These are phyloP conservation scores for Trichoderma gracile DNA, from an alignment of 2,329 filamentous ascomycete species.

Conservation along the genomic window DNA sequence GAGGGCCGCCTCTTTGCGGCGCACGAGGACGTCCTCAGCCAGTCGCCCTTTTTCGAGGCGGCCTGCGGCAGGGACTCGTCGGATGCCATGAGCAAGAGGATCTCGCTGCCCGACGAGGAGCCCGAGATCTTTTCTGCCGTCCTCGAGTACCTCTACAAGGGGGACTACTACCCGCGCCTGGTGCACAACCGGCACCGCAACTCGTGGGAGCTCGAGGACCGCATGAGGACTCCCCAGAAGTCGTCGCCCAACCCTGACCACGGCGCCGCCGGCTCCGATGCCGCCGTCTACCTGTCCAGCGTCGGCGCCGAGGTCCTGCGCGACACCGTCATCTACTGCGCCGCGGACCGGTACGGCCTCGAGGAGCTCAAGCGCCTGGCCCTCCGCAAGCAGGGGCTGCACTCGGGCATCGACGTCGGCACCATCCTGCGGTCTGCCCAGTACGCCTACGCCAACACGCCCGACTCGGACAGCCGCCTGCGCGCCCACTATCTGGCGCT, in stretches of 20 bases:
- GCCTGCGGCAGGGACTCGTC: conserved; percentile 71
- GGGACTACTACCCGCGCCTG: conserved; percentile 90
- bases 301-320: conserved; percentile 77
- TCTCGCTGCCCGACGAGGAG: conserved; percentile 73
- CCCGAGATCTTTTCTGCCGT: conserved; percentile 91
- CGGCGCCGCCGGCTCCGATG: conserved; percentile 51
- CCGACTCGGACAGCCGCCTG: conserved; percentile 86
- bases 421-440: conserved; percentile 90
- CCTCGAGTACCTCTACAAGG: conserved; percentile 96
- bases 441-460: conserved; percentile 94
- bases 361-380: conserved; percentile 89
- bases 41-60: conserved; percentile 80
- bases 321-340: conserved; percentile 93
- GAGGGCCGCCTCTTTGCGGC: conserved; percentile 91
- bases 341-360: conserved; percentile 85
- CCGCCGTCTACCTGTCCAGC: conserved; percentile 69
- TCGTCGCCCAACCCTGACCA: conserved; percentile 53
- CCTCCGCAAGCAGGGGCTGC: conserved; percentile 91
- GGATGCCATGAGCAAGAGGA: conserved; percentile 74
- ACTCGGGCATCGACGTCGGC: conserved; percentile 87
- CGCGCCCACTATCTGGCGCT: conserved; percentile 96
- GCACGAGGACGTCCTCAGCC: conserved; percentile 86
- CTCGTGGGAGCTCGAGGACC: conserved; percentile 86
- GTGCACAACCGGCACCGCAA: conserved; percentile 82
- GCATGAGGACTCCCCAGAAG: conserved; percentile 44